Conservation (phyloP, 805 yeast genomes). For the Candida odintsovae region DNA sequence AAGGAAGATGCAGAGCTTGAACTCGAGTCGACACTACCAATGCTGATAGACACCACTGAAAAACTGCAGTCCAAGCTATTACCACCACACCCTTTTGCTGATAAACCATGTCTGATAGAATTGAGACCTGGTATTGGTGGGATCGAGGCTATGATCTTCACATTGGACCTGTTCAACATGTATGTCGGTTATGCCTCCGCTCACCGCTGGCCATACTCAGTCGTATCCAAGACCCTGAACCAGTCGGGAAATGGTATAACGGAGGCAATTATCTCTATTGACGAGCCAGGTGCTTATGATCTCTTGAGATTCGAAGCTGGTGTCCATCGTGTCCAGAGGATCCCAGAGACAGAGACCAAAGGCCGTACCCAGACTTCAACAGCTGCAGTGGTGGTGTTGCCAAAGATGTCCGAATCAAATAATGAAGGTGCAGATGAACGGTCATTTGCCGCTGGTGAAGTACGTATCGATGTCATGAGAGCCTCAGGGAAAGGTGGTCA, state of each 20-base stretch:
- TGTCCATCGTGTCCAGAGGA: slow-evolving; percentile 91
- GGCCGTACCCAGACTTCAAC: slow-evolving; percentile 96
- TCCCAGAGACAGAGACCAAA: slow-evolving; percentile 89
- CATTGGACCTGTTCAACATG: slow-evolving; percentile 77
- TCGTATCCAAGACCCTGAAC: slow-evolving; percentile 52
- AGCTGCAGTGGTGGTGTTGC: slow-evolving; percentile 90
- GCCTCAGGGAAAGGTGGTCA: slow-evolving; percentile 98
- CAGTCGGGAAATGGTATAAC: slow-evolving; percentile 61
- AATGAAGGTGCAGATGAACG: slow-evolving; percentile 52
- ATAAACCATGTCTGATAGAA: slow-evolving; percentile 74
- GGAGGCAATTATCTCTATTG: slow-evolving; percentile 72
- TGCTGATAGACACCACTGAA: slow-evolving; percentile 35
- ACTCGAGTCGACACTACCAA: slow-evolving; percentile 39
- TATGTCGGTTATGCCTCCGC: slow-evolving; percentile 63
- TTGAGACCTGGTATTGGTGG: slow-evolving; percentile 97
- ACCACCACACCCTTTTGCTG: slow-evolving; percentile 74
- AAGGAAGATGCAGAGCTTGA: slow-evolving; percentile 60
- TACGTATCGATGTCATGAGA: slow-evolving; percentile 94
- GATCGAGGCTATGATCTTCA: slow-evolving; percentile 82
- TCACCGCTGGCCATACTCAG: slow-evolving; percentile 60
- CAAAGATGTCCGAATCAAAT: slow-evolving; percentile 60
- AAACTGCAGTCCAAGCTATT: slow-evolving; percentile 53
- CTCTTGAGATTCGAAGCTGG: slow-evolving; percentile 82
- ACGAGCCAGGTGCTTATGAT: slow-evolving; percentile 73
- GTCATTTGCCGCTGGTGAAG: slow-evolving; percentile 78